A percentile compares a stretch with the other conserved stretches of the same genome.
These are phyloP conservation scores for Bimuria novae-zelandiae DNA, from an alignment of 2,329 filamentous ascomycete genomes.

Conservation along the genomic window DNA sequence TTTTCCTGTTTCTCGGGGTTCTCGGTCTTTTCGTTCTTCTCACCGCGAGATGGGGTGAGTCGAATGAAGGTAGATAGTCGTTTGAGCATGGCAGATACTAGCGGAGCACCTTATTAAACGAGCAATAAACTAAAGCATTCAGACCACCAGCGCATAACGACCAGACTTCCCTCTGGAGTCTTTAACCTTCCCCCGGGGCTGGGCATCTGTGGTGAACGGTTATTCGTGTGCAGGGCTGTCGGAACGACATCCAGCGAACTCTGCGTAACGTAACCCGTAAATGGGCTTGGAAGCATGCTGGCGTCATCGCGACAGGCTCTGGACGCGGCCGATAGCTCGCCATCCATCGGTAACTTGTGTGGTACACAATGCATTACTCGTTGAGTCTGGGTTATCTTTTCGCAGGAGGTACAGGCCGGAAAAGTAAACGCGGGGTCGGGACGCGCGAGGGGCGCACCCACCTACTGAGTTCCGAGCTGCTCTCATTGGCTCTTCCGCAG, in stretches of 20 bases:
- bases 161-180: conserved; percentile 24
- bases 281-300: background rate
- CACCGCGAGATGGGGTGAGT: background rate
- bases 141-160: conserved; percentile 25
- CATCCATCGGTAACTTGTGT: conserved; percentile 14
- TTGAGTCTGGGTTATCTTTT: conserved; percentile 16
- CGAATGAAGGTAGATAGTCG: conserved; percentile 6
- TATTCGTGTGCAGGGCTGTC: conserved; percentile 6
- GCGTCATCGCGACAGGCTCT: conserved; percentile 3
- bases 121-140: conserved; percentile 9
- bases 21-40: conserved; percentile 1
- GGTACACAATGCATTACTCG: conserved; percentile 3
- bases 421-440: conserved; percentile 27
- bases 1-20: background rate
- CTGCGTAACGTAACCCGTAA: conserved; percentile 26
- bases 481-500: background rate
- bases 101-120: conserved; percentile 13
- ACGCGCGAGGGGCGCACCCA: conserved; percentile 7
- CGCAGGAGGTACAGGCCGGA: conserved; percentile 19
- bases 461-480: background rate
- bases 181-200: conserved; percentile 36
- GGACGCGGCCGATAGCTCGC: conserved; percentile 12
- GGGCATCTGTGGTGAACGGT: background rate
- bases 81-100: conserved; percentile 8
- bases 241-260: conserved; percentile 16